These are phyloP conservation scores for Malbranchea zuffiana DNA, from an alignment of 2,329 filamentous ascomycete genomes.

Conservation along the genomic window DNA sequence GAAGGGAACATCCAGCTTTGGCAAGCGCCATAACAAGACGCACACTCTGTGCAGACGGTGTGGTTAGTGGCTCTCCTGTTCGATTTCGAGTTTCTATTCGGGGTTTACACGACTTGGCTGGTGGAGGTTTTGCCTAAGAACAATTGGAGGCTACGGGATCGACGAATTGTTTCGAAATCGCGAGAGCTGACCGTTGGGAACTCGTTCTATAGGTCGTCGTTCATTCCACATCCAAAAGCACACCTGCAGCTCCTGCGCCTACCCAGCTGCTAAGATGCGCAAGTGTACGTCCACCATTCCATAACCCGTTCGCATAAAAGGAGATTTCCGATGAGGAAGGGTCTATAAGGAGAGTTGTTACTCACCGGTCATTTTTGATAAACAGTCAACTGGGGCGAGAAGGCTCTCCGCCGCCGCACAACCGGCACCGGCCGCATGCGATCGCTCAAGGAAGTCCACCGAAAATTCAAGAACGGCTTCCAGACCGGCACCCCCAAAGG, in stretches of 20 bases:
- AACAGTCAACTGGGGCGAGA: conserved; percentile 98
- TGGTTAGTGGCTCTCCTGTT: conserved; percentile 54
- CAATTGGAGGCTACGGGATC: no score
- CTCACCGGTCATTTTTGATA: conserved; percentile 8
- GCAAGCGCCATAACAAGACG: conserved; percentile 92
- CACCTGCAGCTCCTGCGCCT: conserved; percentile 91
- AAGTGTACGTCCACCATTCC: conserved; percentile 64
- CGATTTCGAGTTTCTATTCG: no score
- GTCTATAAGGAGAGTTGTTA: conserved; percentile 1
- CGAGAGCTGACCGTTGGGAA: conserved; percentile 12
- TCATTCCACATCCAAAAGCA: conserved; percentile 99
- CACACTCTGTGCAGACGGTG: conserved; percentile 97
- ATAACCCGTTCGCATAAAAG: conserved; percentile 1
- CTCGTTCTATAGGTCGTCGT: conserved; percentile 58
- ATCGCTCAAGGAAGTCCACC: conserved; percentile 83
- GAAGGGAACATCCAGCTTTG: conserved; percentile 62
- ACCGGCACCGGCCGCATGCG: conserved; percentile 93
- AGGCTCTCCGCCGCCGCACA: conserved; percentile 99
- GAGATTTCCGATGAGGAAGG: not conserved
- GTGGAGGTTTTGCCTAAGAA: no score
- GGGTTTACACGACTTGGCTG: no score
- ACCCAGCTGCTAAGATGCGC: conserved; percentile 91
- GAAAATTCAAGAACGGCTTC: conserved; percentile 98
- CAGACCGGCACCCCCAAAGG: conserved; percentile 79
- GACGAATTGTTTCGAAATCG: not conserved